Conservation (phyloP, 768 basidiomycete genomes). For the Exsudoporus frostii region DNA sequence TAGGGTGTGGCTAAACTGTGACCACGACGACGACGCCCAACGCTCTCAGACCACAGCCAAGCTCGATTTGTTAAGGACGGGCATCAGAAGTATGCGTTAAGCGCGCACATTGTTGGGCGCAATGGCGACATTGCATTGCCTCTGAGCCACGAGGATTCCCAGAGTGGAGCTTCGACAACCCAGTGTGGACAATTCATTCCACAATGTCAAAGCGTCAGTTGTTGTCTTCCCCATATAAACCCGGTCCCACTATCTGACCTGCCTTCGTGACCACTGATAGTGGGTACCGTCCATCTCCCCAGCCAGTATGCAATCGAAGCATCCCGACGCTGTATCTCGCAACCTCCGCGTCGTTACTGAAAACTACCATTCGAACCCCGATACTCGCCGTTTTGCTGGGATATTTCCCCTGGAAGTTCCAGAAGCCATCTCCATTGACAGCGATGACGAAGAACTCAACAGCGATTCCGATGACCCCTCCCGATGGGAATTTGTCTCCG, state of each 20-base stretch:
- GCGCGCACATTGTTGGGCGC: not conserved
- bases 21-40: not conserved
- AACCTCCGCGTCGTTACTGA: constrained; percentile 3
- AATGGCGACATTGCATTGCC: constrained; percentile 10
- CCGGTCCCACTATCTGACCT: not conserved
- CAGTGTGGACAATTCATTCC: constrained; percentile 19
- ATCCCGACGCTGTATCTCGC: not conserved
- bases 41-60: not conserved
- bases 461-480: constrained; percentile 5
- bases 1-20: constrained; percentile 7
- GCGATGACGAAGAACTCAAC: constrained; percentile 12
- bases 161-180: constrained; percentile 17
- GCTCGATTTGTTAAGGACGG: not conserved
- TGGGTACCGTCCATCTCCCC: not conserved
- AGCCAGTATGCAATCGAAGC: constrained; percentile 10
- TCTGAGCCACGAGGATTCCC: constrained; percentile 11
- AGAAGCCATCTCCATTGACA: constrained; percentile 2
- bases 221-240: constrained; percentile 18
- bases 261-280: constrained; percentile 2
- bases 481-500: constrained; percentile 11
- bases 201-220: constrained; percentile 26
- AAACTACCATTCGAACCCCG: not conserved
- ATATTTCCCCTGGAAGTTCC: constrained; percentile 17
- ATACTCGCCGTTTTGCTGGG: constrained; percentile 28
- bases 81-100: not conserved